Evolutionary conservation across 2,329 filamentous ascomycete species (phyloP).

Genomic region (Fusarium xylarioides): DNA sequence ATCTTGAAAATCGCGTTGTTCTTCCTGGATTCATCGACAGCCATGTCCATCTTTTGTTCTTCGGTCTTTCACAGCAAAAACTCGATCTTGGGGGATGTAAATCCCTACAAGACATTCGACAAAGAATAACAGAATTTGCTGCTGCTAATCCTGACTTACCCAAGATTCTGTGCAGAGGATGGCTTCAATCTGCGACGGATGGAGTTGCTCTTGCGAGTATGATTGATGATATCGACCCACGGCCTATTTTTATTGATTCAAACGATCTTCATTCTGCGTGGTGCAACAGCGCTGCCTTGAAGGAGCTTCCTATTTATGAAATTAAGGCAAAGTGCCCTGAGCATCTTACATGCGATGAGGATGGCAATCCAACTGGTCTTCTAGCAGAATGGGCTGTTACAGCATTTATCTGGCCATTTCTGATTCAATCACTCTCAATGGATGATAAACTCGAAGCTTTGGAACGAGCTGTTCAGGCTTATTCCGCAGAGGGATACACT

Average conservation of each 20-base stretch:
- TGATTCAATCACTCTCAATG: slow-evolving; percentile 51
- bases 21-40: slow-evolving; percentile 63
- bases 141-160: slow-evolving; percentile 51
- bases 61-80: slow-evolving; percentile 59
- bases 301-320: slow-evolving; percentile 54
- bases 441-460: slow-evolving; percentile 54
- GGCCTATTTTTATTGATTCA: slow-evolving; percentile 61
- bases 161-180: slow-evolving; percentile 58
- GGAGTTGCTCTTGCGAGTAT: slow-evolving; percentile 49
- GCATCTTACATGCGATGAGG: slow-evolving; percentile 53
- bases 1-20: slow-evolving; percentile 45
- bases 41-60: slow-evolving; percentile 60
- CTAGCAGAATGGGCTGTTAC: slow-evolving; percentile 56
- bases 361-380: slow-evolving; percentile 56
- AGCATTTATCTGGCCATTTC: slow-evolving; percentile 58
- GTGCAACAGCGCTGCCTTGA: slow-evolving; percentile 59
- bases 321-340: slow-evolving; percentile 55
- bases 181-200: slow-evolving; percentile 55
- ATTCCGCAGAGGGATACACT: slow-evolving; percentile 57
- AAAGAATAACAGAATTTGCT: slow-evolving; percentile 52
- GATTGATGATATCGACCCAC: slow-evolving; percentile 58
- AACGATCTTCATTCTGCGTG: slow-evolving; percentile 61
- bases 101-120: slow-evolving; percentile 55
- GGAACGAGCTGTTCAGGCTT: slow-evolving; percentile 55
- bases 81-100: slow-evolving; percentile 54